Percentiles rank a stretch among this genome's conserved stretches.
These are phyloP conservation scores for Domatiomyces globalis DNA, from an alignment of 2,329 filamentous ascomycete genomes.

Conservation along the genomic window DNA sequence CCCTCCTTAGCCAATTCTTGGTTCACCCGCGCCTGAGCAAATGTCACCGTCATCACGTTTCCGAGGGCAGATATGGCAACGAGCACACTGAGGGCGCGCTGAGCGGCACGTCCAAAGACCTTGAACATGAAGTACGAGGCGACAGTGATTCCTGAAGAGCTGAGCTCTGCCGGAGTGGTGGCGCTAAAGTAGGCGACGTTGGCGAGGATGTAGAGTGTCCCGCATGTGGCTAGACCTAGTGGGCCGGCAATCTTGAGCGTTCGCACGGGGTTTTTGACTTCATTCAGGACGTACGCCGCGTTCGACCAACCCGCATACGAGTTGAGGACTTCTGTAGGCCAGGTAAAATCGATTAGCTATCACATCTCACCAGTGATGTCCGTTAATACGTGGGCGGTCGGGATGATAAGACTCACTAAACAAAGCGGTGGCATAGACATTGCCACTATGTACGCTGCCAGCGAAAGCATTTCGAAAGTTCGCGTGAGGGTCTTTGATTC, in stretches of 20 bases:
- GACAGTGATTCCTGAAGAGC: constrained; percentile 39
- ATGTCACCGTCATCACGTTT: constrained; percentile 45
- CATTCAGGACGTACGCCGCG: constrained; percentile 43
- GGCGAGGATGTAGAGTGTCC: constrained; percentile 42
- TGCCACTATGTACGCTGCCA: background rate
- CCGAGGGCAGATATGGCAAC: constrained; percentile 42
- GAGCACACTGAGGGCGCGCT: constrained; percentile 31
- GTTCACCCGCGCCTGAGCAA: constrained; percentile 40
- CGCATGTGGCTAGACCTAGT: constrained; percentile 39
- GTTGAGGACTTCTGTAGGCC: constrained; percentile 28
- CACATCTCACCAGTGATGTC: background rate
- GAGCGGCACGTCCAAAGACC: constrained; percentile 33
- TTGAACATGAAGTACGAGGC: constrained; percentile 45
- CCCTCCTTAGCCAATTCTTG: constrained; percentile 55
- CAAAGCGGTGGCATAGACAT: constrained; percentile 19
- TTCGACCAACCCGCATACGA: constrained; percentile 41
- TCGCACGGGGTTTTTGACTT: constrained; percentile 41
- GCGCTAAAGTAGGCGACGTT: constrained; percentile 47
- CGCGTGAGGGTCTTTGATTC: background rate
- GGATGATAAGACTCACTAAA: background rate
- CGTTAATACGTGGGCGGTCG: background rate
- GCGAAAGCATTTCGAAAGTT: constrained; percentile 25
- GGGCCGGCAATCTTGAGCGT: constrained; percentile 45
- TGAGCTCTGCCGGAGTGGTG: constrained; percentile 42
- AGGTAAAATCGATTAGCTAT: constrained; percentile 23